A percentile compares a stretch with the other conserved stretches of the same genome.
These are phyloP conservation scores for Gossypium australe DNA, from an alignment of 345 rosid species.

Conservation along the genomic window DNA sequence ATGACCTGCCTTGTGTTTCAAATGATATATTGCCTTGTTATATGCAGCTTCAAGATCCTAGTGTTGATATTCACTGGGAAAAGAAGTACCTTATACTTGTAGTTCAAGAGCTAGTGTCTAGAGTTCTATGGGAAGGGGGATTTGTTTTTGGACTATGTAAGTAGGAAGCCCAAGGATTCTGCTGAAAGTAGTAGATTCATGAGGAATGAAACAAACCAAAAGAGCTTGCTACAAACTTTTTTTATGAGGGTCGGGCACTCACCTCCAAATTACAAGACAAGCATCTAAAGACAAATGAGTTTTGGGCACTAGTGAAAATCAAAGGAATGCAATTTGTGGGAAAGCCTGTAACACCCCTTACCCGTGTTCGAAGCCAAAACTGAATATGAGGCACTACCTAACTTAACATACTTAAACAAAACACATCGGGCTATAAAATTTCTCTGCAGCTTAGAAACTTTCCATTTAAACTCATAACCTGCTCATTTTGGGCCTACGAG, in stretches of 20 bases:
- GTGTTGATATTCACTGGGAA: constrained; percentile 69
- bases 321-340: constrained; percentile 97
- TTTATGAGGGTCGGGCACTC: constrained; percentile 93
- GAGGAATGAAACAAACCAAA: constrained; percentile 83
- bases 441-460: too few species aligned
- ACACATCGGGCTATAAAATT: too few species aligned
- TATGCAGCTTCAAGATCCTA: constrained; percentile 71
- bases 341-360: constrained; percentile 41
- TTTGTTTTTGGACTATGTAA: constrained; percentile 84
- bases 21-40: constrained; percentile 7
- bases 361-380: too few species aligned
- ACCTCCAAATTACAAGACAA: constrained; percentile 96
- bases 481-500: too few species aligned
- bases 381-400: too few species aligned
- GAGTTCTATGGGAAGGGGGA: constrained; percentile 93
- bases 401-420: too few species aligned
- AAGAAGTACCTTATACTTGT: constrained; percentile 87
- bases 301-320: constrained; percentile 84
- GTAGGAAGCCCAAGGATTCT: constrained; percentile 48
- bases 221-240: constrained; percentile 86
- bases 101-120: constrained; percentile 80
- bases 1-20: not conserved
- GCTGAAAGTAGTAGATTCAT: constrained; percentile 49
- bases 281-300: constrained; percentile 89
- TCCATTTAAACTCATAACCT: too few species aligned